A percentile compares a stretch with the other conserved stretches of the same genome.
phyloP scores from a whole-genome alignment of 139 green algal genomes.

The Volvox africanus region DNA sequence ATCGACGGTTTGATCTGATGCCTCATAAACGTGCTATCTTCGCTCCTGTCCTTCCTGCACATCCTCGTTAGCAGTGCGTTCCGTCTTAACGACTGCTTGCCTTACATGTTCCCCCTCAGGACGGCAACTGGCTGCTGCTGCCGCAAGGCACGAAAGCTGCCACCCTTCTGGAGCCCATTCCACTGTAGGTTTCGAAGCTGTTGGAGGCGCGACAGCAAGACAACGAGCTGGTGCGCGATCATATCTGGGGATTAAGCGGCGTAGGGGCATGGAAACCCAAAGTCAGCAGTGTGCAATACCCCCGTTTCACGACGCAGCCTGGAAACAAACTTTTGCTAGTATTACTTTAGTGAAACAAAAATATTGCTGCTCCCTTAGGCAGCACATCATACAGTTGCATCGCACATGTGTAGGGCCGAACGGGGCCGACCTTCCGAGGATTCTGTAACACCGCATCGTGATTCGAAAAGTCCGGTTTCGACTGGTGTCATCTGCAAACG shows the following conservation, averaged over 20 bases:
- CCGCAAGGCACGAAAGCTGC: background rate
- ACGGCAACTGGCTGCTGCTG: conserved; percentile 33
- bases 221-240: background rate
- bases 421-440: no score
- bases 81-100: no score
- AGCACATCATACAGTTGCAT: no score
- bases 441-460: no score
- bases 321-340: background rate
- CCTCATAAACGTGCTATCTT: background rate
- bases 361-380: background rate
- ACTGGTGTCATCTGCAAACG: no score
- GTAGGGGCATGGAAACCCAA: background rate
- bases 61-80: no score
- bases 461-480: no score
- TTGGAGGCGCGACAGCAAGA: background rate
- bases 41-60: background rate
- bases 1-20: no score
- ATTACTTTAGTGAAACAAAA: background rate
- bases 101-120: background rate
- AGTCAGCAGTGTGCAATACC: background rate
- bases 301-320: background rate
- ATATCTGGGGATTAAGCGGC: background rate
- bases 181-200: background rate
- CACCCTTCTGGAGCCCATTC: conserved; percentile 25
- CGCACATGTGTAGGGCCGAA: no score